Percentiles rank a stretch among this genome's conserved stretches.
phyloP scores from a whole-genome alignment of 192 early-diverging fungal species.

The Rhizoclosmatium sp. region DNA sequence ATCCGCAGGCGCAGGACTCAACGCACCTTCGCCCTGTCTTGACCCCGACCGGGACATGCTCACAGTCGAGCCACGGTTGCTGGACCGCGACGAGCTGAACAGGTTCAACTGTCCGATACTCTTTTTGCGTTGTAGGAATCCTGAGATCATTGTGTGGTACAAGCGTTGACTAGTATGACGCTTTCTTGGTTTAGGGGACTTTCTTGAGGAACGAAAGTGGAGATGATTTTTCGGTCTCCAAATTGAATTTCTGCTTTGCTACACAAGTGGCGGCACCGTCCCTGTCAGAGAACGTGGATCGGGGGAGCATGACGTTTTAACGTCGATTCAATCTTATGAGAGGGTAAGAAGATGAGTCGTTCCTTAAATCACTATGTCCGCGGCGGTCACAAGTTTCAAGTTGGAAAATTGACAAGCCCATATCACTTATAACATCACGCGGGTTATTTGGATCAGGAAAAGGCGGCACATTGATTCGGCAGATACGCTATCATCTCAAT shows the following conservation, averaged over 20 bases:
- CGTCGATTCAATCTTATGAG: background rate
- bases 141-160: background rate
- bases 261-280: background rate
- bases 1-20: background rate
- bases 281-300: no score
- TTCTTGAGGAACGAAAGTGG: background rate
- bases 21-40: background rate
- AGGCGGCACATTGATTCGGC: no score
- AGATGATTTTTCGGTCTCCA: background rate
- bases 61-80: background rate
- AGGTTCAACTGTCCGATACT: background rate
- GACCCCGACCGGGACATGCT: background rate
- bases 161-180: background rate
- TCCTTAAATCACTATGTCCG: background rate
- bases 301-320: background rate
- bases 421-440: background rate
- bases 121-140: background rate
- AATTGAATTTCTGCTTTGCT: background rate
- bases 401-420: background rate
- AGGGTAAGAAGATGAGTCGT: background rate
- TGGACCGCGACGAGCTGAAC: background rate
- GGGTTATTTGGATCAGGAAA: no score
- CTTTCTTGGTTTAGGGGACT: background rate
- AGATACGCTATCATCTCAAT: no score
- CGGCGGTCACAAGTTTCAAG: background rate